phyloP scores from a whole-genome alignment of 2,329 filamentous ascomycete genomes.

The Alternaria rosae region DNA sequence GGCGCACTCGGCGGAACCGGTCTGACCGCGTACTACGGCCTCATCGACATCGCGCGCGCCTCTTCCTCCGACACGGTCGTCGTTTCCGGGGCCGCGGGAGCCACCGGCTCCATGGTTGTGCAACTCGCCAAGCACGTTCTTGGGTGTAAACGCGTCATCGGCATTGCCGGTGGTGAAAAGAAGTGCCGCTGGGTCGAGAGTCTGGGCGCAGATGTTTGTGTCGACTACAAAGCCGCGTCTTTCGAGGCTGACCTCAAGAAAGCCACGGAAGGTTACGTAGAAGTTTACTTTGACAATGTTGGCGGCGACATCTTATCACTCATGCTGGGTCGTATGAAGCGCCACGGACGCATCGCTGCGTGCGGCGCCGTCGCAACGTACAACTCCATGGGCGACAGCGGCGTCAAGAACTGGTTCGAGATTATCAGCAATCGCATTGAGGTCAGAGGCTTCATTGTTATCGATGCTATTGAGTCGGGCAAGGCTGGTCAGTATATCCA shows the following conservation, averaged over 20 bases:
- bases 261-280: slow-evolving; percentile 59
- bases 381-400: slow-evolving; percentile 44
- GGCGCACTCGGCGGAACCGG: slow-evolving; percentile 60
- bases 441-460: slow-evolving; percentile 56
- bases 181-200: slow-evolving; percentile 62
- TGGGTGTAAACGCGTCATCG: slow-evolving; percentile 58
- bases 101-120: slow-evolving; percentile 74
- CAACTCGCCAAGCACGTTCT: slow-evolving; percentile 62
- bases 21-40: slow-evolving; percentile 78
- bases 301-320: slow-evolving; percentile 59
- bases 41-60: slow-evolving; percentile 71
- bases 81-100: slow-evolving; percentile 78
- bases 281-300: slow-evolving; percentile 62
- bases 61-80: slow-evolving; percentile 75
- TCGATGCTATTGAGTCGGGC: slow-evolving; percentile 46
- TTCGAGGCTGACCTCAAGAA: slow-evolving; percentile 58
- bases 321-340: slow-evolving; percentile 54
- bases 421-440: slow-evolving; percentile 52
- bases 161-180: slow-evolving; percentile 60
- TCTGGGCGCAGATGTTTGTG: slow-evolving; percentile 61
- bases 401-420: slow-evolving; percentile 55
- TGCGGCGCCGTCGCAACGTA: slow-evolving; percentile 56
- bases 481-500: slow-evolving; percentile 36
- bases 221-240: slow-evolving; percentile 62
- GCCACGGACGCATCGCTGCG: slow-evolving; percentile 51